Evolutionary conservation across 257 asterid genomes (phyloP), one percentile per base, ranked within the genome.

Genomic region (Nicotiana undulata): DNA sequence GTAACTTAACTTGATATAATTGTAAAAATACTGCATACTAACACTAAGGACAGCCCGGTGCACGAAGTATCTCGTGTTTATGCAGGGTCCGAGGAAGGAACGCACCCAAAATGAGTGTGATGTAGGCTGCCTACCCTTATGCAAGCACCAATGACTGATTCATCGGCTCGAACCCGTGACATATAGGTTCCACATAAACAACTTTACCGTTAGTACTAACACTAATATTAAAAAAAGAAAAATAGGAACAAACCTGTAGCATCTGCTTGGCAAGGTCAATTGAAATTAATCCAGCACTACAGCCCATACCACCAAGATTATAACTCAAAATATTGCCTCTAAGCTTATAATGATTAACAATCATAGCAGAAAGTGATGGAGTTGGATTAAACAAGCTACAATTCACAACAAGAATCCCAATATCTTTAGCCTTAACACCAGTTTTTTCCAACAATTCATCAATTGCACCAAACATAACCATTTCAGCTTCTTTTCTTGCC

Each of bases 231-330:
- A 10, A 32, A 79, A 24, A 22, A 13, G 29, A 65, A 8, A 37
- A 11, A 7, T 13, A 15, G 4, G 16, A 17, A 67, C 44, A 12
- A 37, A 91, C 97, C 95, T 89, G 97, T 77, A 93, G 63, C 77
- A 92, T 93, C 63, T 92, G 94, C 67, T 92, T 92, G 75, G 98
- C 98, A 80, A 93, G 98, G 56, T 93, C 97, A 22, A 92, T 89
- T 6, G 98, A 90, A 80, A 93, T 89, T 7, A 93, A 86, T 0
- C 98, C 98, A 68, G 98, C 97, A 81, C 98, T 93, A 81, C 98
- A 93, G 0, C 98, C 98, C 97, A 93, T 93, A 22, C 98, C 98
- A 31, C 98, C 94, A 85, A 93, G 97, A 24, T 91, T 93, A 3
- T 88, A 93, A 90, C 95, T 92, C 88, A 88, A 75, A 51, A 93